These are phyloP conservation scores for Aspergillus sp. DNA, from an alignment of 2,329 filamentous ascomycete species.

Conservation along the genomic window DNA sequence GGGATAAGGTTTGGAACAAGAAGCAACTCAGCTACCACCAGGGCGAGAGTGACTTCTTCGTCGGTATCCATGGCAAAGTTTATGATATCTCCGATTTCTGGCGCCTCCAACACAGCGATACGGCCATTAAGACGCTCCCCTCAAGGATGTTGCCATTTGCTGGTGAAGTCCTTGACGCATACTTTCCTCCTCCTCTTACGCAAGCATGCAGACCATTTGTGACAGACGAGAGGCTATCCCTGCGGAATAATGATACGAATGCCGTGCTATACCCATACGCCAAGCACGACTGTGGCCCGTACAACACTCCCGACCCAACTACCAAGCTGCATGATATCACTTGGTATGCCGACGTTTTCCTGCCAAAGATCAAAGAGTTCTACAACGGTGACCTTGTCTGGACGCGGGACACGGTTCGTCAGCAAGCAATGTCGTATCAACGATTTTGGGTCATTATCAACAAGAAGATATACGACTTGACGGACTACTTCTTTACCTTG, in stretches of 20 bases:
- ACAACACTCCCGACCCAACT: slow-evolving; percentile 44
- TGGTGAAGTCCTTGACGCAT: slow-evolving; percentile 70
- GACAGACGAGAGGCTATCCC: slow-evolving; percentile 41
- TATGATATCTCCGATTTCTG: slow-evolving; percentile 91
- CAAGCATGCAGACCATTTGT: slow-evolving; percentile 67
- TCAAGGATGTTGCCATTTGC: slow-evolving; percentile 66
- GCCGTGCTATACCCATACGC: slow-evolving; percentile 50
- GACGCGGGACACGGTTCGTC: slow-evolving; percentile 49
- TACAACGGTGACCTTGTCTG: slow-evolving; percentile 82
- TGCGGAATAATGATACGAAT: slow-evolving; percentile 53
- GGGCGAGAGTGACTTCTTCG: slow-evolving; percentile 70
- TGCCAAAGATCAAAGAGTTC: slow-evolving; percentile 71
- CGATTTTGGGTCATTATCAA: slow-evolving; percentile 75
- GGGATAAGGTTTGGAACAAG: slow-evolving; percentile 74
- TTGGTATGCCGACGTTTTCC: slow-evolving; percentile 71
- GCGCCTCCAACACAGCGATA: slow-evolving; percentile 74
- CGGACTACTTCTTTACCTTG: slow-evolving; percentile 78
- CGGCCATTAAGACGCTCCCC: slow-evolving; percentile 48
- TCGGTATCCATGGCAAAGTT: slow-evolving; percentile 76
- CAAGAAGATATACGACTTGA: slow-evolving; percentile 74
- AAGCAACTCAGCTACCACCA: slow-evolving; percentile 62
- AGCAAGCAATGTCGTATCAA: slow-evolving; percentile 56
- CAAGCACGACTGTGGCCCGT: slow-evolving; percentile 61
- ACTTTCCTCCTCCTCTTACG: slow-evolving; percentile 71
- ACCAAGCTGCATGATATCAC: slow-evolving; percentile 52